Base-by-base conservation (phyloP, 2,329 filamentous ascomycete species). In the Cercospora zeae-maydis region DNA sequence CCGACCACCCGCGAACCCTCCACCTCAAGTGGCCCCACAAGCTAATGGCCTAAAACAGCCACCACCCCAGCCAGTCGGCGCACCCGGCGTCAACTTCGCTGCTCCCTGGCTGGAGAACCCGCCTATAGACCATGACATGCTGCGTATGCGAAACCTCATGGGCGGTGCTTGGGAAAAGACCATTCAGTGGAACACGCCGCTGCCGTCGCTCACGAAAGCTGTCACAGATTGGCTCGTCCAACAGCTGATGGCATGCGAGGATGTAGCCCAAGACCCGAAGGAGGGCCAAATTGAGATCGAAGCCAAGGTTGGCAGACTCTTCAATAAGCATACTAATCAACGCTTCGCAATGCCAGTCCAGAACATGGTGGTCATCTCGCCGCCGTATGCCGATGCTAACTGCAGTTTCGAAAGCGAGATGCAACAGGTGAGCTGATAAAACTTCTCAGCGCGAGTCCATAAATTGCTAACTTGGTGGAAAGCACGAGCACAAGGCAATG, bases 241-340 rank as follows among this genome's bases (percentile, higher is more conserved):
- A 14, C 59, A 69, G 3, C 63, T 75, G 3, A 42, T 63, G 11
- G 16, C 63, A 31, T 63, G 71, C 19, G 19, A 84, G n/a, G 86
- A 90, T 67, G 77, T 86, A 58, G 80, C 79, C 10, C 81, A 87
- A 1, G 78, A 82, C 61, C 79, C 82, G 10, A 82, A 84, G 14
- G 86, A 86, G 6, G 88, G 92, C 13, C 84, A 91, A 64, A 87
- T 97, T 58, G 95, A 99, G 77, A 90, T 99, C 59, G 95, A 99
- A 78, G 95, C 92, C 9, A 98, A 98, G 76, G 81, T 98, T 53
- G 95, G 95, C 16, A 88, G 87, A 27, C 82, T 98, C 13, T 85
- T 93, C 62, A 88, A 91, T 74, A 87, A 86, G 72, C 84, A 88
- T 64, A 90, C 86, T 6, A 85, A 88, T 61, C 82, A 87, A 52